A percentile compares a stretch with the other conserved stretches of the same genome.
Evolutionary conservation across 2,329 filamentous ascomycete genomes (phyloP).

Genomic region (Phoma herbarum): DNA sequence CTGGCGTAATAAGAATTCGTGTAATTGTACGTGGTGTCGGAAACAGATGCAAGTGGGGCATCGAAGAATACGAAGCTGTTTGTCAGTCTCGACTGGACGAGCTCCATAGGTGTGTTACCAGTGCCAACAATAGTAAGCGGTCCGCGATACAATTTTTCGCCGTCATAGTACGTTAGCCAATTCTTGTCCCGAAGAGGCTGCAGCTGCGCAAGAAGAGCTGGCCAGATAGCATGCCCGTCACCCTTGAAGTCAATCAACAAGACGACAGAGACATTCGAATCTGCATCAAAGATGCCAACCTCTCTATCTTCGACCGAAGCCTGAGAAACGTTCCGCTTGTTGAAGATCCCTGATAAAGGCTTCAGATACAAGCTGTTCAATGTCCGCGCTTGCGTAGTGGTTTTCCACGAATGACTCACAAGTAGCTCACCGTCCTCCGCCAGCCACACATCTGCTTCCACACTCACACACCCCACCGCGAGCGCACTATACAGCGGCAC

Average conservation of each 20-base stretch:
- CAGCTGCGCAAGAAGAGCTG: slow-evolving; percentile 63
- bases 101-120: slow-evolving; percentile 68
- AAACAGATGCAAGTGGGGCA: no score
- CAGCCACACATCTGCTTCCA: slow-evolving; percentile 48
- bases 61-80: slow-evolving; percentile 49
- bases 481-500: slow-evolving; percentile 54
- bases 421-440: slow-evolving; percentile 36
- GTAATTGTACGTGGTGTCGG: no score
- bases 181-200: slow-evolving; percentile 65
- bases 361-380: slow-evolving; percentile 41
- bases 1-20: no score
- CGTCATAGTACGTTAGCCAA: slow-evolving; percentile 61
- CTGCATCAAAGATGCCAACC: slow-evolving; percentile 62
- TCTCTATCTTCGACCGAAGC: slow-evolving; percentile 33
- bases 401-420: slow-evolving; percentile 40
- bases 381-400: slow-evolving; percentile 32
- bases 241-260: slow-evolving; percentile 77
- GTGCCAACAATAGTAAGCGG: slow-evolving; percentile 75
- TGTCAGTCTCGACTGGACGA: slow-evolving; percentile 61
- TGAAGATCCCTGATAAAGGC: slow-evolving; percentile 55
- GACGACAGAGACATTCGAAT: slow-evolving; percentile 57
- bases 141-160: slow-evolving; percentile 60
- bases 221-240: slow-evolving; percentile 61
- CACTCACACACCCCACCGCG: slow-evolving; percentile 47
- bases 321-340: slow-evolving; percentile 35